phyloP scores from a whole-genome alignment of 23 red algal species.

The Porphyridium purpureum region DNA sequence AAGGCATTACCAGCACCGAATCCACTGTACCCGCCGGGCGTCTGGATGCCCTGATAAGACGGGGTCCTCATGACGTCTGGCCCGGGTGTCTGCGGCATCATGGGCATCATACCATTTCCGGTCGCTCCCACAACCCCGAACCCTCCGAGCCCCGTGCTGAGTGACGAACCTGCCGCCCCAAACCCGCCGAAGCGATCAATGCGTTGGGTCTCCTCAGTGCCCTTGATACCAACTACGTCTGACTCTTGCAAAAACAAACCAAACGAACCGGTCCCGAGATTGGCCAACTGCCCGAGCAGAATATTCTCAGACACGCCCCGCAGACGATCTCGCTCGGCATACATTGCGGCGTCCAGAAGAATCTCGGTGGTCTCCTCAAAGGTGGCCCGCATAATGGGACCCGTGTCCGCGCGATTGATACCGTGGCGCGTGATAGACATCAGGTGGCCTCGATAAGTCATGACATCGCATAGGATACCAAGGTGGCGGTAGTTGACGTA shows the following conservation, averaged over 20 bases:
- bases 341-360: conserved; percentile 58
- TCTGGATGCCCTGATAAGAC: conserved; percentile 2
- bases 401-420: conserved; percentile 73
- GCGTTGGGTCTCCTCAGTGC: background rate
- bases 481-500: conserved; percentile 94
- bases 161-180: conserved; percentile 8
- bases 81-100: background rate
- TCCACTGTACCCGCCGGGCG: too few species aligned
- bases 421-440: conserved; percentile 85
- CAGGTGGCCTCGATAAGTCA: conserved; percentile 89
- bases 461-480: conserved; percentile 70
- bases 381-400: conserved; percentile 69
- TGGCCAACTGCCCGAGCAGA: conserved; percentile 84
- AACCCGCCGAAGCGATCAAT: background rate
- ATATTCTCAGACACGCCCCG: conserved; percentile 75
- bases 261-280: conserved; percentile 84
- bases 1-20: too few species aligned
- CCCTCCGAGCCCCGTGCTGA: conserved; percentile 3
- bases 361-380: conserved; percentile 99
- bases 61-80: background rate
- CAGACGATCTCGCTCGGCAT: conserved; percentile 49
- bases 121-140: conserved; percentile 3
- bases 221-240: background rate
- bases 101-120: background rate
- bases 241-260: conserved; percentile 64